Evolutionary conservation across 192 early-diverging fungal genomes (phyloP), one percentile per base, ranked within the genome.

Genomic region (Rhizophagus prolifer): DNA sequence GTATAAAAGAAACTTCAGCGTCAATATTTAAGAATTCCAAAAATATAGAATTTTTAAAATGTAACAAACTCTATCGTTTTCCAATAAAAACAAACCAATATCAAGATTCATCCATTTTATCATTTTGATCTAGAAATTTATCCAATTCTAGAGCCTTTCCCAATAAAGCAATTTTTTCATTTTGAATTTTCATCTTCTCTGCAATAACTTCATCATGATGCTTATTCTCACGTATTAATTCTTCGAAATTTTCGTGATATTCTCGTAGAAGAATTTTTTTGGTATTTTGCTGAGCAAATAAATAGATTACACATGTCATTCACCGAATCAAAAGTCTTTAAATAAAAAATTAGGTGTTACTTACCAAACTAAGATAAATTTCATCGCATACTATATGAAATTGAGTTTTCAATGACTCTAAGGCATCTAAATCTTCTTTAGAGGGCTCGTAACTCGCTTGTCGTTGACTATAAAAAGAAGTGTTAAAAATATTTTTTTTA

Each of bases 1-100:
- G 77, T 79, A 82, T 84, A 84, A 21, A 61, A 19, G 38, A 66
- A 21, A 19, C n/a, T n/a, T n/a, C n/a, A 50, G 4, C 19, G 13
- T 0, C 16, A 16, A 16, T 50, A 0, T 47, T 47, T 9, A 10
- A 47, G 14, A 47, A 47, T 16, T 14, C 14, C 46, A 10, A 14
- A 3, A 14, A 47, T 1, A 31, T 47, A 47, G 14, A 4, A 16
- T 50, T 14, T 50, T 50, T 50, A 38, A n/a, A n/a, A 38, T 38
- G 16, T 50, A 50, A 50, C 16, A 47, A 47, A 4, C 16, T 50
- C 5, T 13, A 50, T 50, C 16, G 47, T 50, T 4, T 16, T 50
- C 16, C 12, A 9, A 47, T 10, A 47, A 47, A 2, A 13, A 47
- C 46, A 47, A 8, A 19, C 3, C 21, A 16, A 54, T 54, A 21